Conservation (phyloP, 2,329 filamentous ascomycete species). For the Phaeosphaeriaceae sp. region DNA sequence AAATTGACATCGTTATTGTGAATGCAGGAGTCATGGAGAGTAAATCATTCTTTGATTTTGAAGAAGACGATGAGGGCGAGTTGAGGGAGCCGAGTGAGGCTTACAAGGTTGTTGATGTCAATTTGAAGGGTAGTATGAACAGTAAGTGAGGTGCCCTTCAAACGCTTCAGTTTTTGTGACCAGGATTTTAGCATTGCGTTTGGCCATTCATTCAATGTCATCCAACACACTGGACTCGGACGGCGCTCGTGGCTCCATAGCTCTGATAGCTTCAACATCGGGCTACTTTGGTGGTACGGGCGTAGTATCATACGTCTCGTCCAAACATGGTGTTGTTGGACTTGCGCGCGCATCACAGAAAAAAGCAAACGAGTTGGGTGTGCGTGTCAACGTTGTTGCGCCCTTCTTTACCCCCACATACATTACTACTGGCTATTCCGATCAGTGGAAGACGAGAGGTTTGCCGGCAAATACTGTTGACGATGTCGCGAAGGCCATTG, state of each 20-base stretch:
- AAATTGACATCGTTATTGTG: slow-evolving; percentile 51
- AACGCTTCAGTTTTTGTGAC: neutral
- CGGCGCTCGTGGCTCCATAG: slow-evolving; percentile 43
- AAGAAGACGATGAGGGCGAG: slow-evolving; percentile 38
- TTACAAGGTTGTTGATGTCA: slow-evolving; percentile 46
- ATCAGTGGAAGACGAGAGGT: slow-evolving; percentile 47
- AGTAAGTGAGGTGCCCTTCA: slow-evolving; percentile 32
- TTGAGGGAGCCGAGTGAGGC: slow-evolving; percentile 34
- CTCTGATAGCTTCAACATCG: slow-evolving; percentile 52
- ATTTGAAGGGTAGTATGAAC: slow-evolving; percentile 55
- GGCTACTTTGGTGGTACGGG: slow-evolving; percentile 54
- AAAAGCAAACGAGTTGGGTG: slow-evolving; percentile 41
- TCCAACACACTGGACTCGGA: slow-evolving; percentile 38
- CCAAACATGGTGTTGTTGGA: slow-evolving; percentile 53
- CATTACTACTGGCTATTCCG: slow-evolving; percentile 50
- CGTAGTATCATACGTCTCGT: slow-evolving; percentile 52
- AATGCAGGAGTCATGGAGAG: slow-evolving; percentile 54
- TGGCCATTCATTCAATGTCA: slow-evolving; percentile 41
- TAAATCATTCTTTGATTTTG: slow-evolving; percentile 39
- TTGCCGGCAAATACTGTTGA: slow-evolving; percentile 52
- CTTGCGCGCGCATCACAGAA: slow-evolving; percentile 48
- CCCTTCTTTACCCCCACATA: slow-evolving; percentile 57
- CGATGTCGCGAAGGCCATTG: slow-evolving; percentile 53
- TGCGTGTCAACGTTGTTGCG: slow-evolving; percentile 56
- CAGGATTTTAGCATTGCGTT: slow-evolving; percentile 25